These are phyloP conservation scores for Pyrenophora seminiperda DNA, from an alignment of 2,329 filamentous ascomycete genomes.

Conservation along the genomic window DNA sequence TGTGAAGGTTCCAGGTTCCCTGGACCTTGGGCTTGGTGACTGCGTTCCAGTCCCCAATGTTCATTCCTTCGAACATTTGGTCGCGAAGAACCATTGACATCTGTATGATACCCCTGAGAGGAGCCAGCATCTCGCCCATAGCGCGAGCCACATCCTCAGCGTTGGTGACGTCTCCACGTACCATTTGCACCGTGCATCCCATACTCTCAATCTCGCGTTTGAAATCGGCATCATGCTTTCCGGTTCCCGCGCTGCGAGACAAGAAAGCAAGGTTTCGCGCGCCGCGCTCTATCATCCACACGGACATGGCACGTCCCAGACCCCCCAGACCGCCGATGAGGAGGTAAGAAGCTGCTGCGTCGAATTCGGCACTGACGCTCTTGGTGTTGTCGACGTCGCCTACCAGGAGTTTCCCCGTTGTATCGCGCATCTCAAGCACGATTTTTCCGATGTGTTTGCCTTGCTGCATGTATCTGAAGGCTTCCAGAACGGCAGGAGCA, in stretches of 20 bases:
- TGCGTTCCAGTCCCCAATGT: conserved; percentile 11
- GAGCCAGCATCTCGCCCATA: background rate
- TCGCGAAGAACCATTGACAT: background rate
- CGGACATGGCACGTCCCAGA: conserved; percentile 19
- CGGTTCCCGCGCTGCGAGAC: conserved; percentile 16
- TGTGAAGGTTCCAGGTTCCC: conserved; percentile 36
- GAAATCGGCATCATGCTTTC: conserved; percentile 9
- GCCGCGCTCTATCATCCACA: conserved; percentile 26
- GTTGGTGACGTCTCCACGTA: conserved; percentile 1
- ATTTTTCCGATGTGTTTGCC: conserved; percentile 1
- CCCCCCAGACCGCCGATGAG: conserved; percentile 34
- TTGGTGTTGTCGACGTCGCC: background rate
- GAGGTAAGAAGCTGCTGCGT: conserved; percentile 22
- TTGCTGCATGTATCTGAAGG: background rate
- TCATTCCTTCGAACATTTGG: conserved; percentile 18
- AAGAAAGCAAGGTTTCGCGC: conserved; percentile 24
- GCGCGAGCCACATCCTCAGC: conserved; percentile 6
- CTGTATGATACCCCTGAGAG: background rate
- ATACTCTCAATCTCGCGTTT: conserved; percentile 10
- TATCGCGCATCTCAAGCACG: background rate
- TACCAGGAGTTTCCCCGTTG: background rate
- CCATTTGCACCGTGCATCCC: conserved; percentile 15
- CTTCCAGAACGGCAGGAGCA: background rate
- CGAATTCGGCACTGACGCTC: background rate
- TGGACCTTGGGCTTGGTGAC: conserved; percentile 22